Base-by-base conservation (phyloP, 2,329 filamentous ascomycete genomes). In the Monosporascus sp. region DNA sequence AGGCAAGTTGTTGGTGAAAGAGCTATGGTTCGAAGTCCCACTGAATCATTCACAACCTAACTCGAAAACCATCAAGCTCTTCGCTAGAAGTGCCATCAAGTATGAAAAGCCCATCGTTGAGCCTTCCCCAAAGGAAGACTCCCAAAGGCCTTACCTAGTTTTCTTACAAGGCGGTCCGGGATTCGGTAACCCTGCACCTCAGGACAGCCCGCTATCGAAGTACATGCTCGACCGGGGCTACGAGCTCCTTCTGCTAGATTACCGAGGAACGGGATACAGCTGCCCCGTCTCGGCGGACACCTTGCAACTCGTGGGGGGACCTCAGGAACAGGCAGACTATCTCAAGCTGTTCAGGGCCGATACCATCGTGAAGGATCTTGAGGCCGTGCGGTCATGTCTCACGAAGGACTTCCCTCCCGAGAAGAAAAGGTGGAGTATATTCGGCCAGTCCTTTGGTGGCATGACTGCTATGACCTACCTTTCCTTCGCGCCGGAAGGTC, bases 371-470 rank as follows among this genome's bases (percentile, higher is more conserved):
- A 84, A 83, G 47, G 93, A 97, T 65, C 90, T 88, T 59, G 93
- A 97, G 68, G 91, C 92, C 5, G 84, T 97, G 34, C 83, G 93
- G 5, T 81, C 85, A 62, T 86, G 80, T 40, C 76, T 97, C 51
- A 94, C 88, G 0, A 74, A 77, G 5, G 83, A 85, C 50, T 88
- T 85, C 62, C 84, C 88, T 0, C 75, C 81, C 22, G 82, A 87
- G 48, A 85, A 88, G 66, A 82, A 85, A 68, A 85, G 86, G 67
- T 97, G 92, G 93, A 88, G 85, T 54, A 81, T 94, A 31, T 87
- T 96, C 57, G 93, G 93, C 8, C 93, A 97, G 73, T 92, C 87
- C 17, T 97, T 96, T 69, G 93, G 93, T 40, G 93, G 93, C 1
- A 97, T 96, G 70, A 90, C 91, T 65, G 81, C 79, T 48, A 77